Percentiles rank a stretch among this genome's conserved stretches.
These are phyloP conservation scores for Penicillium sp. DNA, from an alignment of 2,329 filamentous ascomycete species.

Conservation along the genomic window DNA sequence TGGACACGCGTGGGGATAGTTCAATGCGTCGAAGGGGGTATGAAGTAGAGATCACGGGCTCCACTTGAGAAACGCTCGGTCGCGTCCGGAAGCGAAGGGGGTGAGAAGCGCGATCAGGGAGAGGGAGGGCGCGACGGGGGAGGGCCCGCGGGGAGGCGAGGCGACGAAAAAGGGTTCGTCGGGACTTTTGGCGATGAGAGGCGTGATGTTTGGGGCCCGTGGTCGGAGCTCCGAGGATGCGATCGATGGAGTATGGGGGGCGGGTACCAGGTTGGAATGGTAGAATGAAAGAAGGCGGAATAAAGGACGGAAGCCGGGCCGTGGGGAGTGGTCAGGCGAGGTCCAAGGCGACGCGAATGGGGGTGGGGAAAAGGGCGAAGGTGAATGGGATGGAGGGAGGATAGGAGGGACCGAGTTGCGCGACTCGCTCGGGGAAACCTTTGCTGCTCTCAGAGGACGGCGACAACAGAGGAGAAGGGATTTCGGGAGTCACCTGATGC, in stretches of 20 bases:
- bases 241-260: slow-evolving; percentile 30
- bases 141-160: slow-evolving; percentile 28
- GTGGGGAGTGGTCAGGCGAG: slow-evolving; percentile 26
- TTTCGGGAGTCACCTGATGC: slow-evolving; percentile 31
- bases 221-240: slow-evolving; percentile 31
- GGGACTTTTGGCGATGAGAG: slow-evolving; percentile 40
- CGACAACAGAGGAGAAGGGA: slow-evolving; percentile 40
- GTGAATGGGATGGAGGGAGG: slow-evolving; percentile 40
- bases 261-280: slow-evolving; percentile 19
- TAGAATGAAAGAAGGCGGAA: slow-evolving; percentile 23
- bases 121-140: slow-evolving; percentile 27
- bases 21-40: slow-evolving; percentile 27
- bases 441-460: slow-evolving; percentile 38
- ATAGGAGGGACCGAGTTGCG: slow-evolving; percentile 45
- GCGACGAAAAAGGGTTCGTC: slow-evolving; percentile 29
- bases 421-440: slow-evolving; percentile 43
- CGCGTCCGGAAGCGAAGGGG: slow-evolving; percentile 23
- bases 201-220: slow-evolving; percentile 36
- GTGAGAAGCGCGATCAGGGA: slow-evolving; percentile 27
- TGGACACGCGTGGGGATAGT: slow-evolving; percentile 17
- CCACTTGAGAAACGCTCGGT: slow-evolving; percentile 27
- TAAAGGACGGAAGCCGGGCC: slow-evolving; percentile 13
- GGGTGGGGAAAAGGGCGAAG: slow-evolving; percentile 34
- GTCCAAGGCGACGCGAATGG: slow-evolving; percentile 23
- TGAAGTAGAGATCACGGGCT: slow-evolving; percentile 22